phyloP scores from a whole-genome alignment of 2,329 filamentous ascomycete species.

The Fusarium sp. region DNA sequence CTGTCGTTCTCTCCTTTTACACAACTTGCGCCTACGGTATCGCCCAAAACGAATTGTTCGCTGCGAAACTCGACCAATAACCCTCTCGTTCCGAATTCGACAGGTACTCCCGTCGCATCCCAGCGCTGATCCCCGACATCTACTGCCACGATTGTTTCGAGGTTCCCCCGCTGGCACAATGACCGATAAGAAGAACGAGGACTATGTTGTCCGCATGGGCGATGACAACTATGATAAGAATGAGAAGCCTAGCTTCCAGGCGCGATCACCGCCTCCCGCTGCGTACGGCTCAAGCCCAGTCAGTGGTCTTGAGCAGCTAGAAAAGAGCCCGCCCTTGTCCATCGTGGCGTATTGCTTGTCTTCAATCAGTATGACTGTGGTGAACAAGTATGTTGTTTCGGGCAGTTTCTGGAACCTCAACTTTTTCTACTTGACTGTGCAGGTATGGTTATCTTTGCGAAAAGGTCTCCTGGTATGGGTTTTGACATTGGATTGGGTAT shows the following conservation, averaged over 20 bases:
- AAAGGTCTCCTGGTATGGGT: not conserved
- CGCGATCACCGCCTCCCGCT: constrained; percentile 43
- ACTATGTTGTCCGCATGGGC: constrained; percentile 79
- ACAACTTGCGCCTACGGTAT: constrained; percentile 4
- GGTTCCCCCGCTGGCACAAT: constrained; percentile 60
- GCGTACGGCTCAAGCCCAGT: constrained; percentile 34
- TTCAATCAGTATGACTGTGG: constrained; percentile 99
- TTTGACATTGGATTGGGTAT: constrained; percentile 26
- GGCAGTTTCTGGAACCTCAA: constrained; percentile 94
- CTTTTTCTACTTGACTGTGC: constrained; percentile 92
- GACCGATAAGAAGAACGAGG: constrained; percentile 91
- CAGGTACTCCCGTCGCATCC: constrained; percentile 25
- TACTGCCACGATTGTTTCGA: constrained; percentile 48
- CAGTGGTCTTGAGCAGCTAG: constrained; percentile 58
- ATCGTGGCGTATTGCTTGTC: constrained; percentile 92
- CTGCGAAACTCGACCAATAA: constrained; percentile 2
- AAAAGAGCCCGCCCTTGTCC: constrained; percentile 83
- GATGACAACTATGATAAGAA: constrained; percentile 66
- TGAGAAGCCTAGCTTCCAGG: constrained; percentile 66
- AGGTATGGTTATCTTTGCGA: constrained; percentile 70
- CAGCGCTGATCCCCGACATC: constrained; percentile 30
- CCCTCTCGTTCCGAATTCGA: constrained; percentile 22
- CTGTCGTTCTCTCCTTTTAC: constrained; percentile 11
- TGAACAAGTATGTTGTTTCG: constrained; percentile 98
- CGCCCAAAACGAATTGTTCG: not conserved